Evolutionary conservation across 2,329 filamentous ascomycete genomes (phyloP).

Genomic region (Sporothrix sp.): DNA sequence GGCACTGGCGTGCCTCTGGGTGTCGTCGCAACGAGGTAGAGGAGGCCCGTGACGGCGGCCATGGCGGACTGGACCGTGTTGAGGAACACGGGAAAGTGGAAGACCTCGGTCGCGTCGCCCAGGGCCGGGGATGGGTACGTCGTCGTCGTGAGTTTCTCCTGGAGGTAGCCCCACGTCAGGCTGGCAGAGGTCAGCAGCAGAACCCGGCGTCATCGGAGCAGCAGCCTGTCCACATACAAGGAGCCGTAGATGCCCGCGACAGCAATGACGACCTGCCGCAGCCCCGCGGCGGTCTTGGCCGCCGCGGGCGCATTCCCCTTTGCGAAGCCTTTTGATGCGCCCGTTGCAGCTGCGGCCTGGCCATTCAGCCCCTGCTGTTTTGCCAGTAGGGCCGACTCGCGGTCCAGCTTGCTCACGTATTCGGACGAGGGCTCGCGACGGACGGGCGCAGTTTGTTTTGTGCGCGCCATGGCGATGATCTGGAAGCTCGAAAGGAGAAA

Average conservation of each 20-base stretch:
- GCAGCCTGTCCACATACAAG: conserved; percentile 53
- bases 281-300: conserved; percentile 33
- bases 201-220: neutral
- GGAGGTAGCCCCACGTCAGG: conserved; percentile 89
- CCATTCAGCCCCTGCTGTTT: conserved; percentile 18
- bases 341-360: conserved; percentile 20
- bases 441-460: conserved; percentile 56
- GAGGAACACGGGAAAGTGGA: conserved; percentile 88
- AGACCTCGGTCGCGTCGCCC: conserved; percentile 49
- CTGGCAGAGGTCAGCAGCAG: conserved; percentile 32
- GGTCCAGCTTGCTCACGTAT: conserved; percentile 44
- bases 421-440: conserved; percentile 59
- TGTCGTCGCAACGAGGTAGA: conserved; percentile 67
- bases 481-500: neutral
- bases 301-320: conserved; percentile 20
- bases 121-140: conserved; percentile 52
- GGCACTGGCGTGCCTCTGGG: conserved; percentile 38
- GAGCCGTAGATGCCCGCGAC: conserved; percentile 95
- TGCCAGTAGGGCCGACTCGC: conserved; percentile 17
- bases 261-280: conserved; percentile 70
- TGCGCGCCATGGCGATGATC: conserved; percentile 52
- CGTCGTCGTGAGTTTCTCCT: conserved; percentile 95
- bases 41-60: conserved; percentile 68
- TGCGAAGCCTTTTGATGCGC: conserved; percentile 24
- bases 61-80: conserved; percentile 93